A percentile compares a stretch with the other conserved stretches of the same genome.
phyloP scores from a whole-genome alignment of 108 stramenopile genomes.

The Pseudonitzschia delicatissima region DNA sequence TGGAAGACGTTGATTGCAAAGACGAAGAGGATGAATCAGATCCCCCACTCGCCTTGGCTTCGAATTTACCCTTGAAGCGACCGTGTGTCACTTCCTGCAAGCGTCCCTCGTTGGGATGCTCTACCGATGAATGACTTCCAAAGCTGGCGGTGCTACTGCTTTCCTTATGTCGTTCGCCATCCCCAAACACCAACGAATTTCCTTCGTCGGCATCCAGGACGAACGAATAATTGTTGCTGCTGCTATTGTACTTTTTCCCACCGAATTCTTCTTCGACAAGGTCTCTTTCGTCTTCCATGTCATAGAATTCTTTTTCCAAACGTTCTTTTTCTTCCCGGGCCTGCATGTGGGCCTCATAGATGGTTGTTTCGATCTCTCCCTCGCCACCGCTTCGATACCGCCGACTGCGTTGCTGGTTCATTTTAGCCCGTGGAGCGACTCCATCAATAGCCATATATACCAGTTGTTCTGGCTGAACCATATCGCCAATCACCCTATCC shows the following conservation, averaged over 20 bases:
- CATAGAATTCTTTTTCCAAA: conserved; percentile 25
- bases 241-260: conserved; percentile 9
- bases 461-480: conserved; percentile 84
- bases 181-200: background rate
- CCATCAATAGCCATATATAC: conserved; percentile 98
- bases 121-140: too few species aligned
- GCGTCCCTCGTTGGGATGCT: background rate
- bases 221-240: conserved; percentile 28
- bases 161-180: background rate
- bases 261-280: conserved; percentile 5
- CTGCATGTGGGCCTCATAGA: conserved; percentile 66
- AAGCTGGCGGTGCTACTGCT: background rate
- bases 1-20: background rate
- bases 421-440: conserved; percentile 96
- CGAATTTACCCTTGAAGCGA: conserved; percentile 58
- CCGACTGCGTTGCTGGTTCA: conserved; percentile 97
- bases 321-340: conserved; percentile 43
- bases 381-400: conserved; percentile 92
- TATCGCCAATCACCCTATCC: conserved; percentile 89
- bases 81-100: conserved; percentile 52
- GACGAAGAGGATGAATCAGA: background rate
- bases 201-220: conserved; percentile 11
- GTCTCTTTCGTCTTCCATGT: conserved; percentile 27
- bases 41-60: too few species aligned
- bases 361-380: conserved; percentile 74